phyloP scores from a whole-genome alignment of 129 eudicot genomes.

The Flaveria sonorensis region DNA sequence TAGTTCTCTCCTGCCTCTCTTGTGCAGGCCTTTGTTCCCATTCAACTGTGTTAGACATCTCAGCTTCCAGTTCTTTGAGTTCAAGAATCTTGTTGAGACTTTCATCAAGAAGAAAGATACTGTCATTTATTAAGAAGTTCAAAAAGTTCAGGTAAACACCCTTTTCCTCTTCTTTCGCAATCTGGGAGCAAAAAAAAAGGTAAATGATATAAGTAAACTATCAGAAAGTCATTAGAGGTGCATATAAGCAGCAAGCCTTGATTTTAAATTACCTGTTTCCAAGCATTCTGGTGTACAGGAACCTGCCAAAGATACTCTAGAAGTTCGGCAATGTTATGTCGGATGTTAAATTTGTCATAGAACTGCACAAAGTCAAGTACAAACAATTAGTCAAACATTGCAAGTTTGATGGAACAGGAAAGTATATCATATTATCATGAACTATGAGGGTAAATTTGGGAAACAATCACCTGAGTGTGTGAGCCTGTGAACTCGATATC shows the following conservation, averaged over 20 bases:
- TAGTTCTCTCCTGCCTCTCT: slow-evolving; percentile 99
- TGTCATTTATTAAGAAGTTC: slow-evolving; percentile 86
- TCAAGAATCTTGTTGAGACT: slow-evolving; percentile 98
- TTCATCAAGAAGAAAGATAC: slow-evolving; percentile 92
- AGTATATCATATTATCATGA: slow-evolving; percentile 6
- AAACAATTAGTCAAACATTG: background rate
- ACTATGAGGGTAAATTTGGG: background rate
- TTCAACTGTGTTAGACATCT: slow-evolving; percentile 90
- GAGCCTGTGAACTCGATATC: slow-evolving; percentile 98
- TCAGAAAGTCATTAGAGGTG: background rate
- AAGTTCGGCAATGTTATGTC: slow-evolving; percentile 96
- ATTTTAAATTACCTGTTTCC: slow-evolving; percentile 71
- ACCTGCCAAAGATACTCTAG: slow-evolving; percentile 97
- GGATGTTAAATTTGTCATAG: slow-evolving; percentile 94
- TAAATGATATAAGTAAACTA: background rate
- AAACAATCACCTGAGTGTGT: slow-evolving; percentile 83
- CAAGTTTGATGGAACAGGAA: background rate
- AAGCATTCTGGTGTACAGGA: slow-evolving; percentile 94
- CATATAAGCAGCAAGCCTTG: background rate
- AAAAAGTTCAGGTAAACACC: slow-evolving; percentile 88
- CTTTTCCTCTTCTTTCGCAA: slow-evolving; percentile 98
- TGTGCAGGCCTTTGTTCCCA: slow-evolving; percentile 95
- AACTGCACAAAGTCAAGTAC: slow-evolving; percentile 48
- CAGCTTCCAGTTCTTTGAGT: slow-evolving; percentile 92
- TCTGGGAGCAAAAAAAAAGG: slow-evolving; percentile 43